Evolutionary conservation across 2,329 filamentous ascomycete species (phyloP).

Genomic region (Macrophomina pseudophaseolina): DNA sequence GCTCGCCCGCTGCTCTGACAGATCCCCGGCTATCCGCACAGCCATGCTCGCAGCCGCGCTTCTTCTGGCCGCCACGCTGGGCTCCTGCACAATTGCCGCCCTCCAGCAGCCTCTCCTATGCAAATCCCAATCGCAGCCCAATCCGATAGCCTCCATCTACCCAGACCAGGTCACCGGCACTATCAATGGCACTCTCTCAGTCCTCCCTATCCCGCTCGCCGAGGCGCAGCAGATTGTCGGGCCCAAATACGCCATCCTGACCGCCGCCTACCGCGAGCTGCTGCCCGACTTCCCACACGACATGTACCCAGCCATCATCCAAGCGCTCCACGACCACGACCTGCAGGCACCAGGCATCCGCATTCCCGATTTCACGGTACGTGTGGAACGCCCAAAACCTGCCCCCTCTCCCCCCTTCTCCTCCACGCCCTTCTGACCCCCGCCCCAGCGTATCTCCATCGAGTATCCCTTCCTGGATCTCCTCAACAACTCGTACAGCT

Average conservation of each 20-base stretch:
- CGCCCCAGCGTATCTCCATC: constrained; percentile 53
- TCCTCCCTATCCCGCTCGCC: constrained; percentile 58
- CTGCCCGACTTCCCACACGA: constrained; percentile 56
- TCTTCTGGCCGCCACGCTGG: no score
- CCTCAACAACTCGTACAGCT: constrained; percentile 56
- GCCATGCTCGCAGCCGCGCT: no score
- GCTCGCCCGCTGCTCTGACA: no score
- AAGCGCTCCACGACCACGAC: constrained; percentile 59
- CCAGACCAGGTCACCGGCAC: constrained; percentile 58
- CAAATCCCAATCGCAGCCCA: constrained; percentile 45
- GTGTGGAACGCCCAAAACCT: constrained; percentile 31
- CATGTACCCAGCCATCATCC: constrained; percentile 60
- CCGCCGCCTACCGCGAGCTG: constrained; percentile 53
- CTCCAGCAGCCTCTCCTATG: constrained; percentile 29
- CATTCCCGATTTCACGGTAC: constrained; percentile 57
- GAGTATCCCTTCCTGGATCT: constrained; percentile 64
- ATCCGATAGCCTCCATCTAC: constrained; percentile 55
- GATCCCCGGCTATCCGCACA: no score
- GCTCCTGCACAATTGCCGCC: no score
- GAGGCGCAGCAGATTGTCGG: constrained; percentile 57
- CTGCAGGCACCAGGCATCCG: constrained; percentile 51
- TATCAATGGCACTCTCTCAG: constrained; percentile 59
- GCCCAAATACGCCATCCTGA: constrained; percentile 55
- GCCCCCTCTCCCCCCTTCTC: no score
- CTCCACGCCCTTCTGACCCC: constrained; percentile 32